phyloP scores from a whole-genome alignment of 2,329 filamentous ascomycete species.

The Coniochaeta sp. region DNA sequence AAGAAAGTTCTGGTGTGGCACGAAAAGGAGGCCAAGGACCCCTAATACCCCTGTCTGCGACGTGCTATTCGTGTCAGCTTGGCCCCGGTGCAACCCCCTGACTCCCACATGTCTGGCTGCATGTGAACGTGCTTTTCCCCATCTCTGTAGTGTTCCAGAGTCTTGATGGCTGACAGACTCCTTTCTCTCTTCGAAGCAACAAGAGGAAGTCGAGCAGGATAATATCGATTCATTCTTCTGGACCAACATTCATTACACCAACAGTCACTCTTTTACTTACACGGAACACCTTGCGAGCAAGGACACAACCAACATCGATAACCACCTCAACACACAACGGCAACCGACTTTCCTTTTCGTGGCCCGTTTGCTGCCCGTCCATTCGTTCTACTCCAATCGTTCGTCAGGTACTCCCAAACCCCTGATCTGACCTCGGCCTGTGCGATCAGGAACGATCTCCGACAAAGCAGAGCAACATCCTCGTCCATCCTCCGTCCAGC shows the following conservation, averaged over 20 bases:
- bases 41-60: neutral
- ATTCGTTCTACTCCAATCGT: slow-evolving; percentile 14
- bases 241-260: too few species aligned
- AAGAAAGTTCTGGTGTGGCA: neutral
- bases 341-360: slow-evolving; percentile 1
- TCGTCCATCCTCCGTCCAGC: too few species aligned
- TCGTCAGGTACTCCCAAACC: slow-evolving; percentile 15
- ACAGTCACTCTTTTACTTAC: slow-evolving; percentile 2
- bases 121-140: too few species aligned
- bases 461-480: slow-evolving; percentile 4
- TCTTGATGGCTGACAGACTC: neutral
- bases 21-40: too few species aligned
- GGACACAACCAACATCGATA: neutral
- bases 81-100: slow-evolving; percentile 1
- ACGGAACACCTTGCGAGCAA: neutral
- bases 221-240: neutral
- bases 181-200: neutral
- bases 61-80: slow-evolving; percentile 2
- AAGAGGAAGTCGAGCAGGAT: neutral
- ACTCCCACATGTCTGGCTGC: slow-evolving; percentile 2
- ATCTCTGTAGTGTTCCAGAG: too few species aligned
- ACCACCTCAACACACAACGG: neutral
- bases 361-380: slow-evolving; percentile 7
- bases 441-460: slow-evolving; percentile 2
- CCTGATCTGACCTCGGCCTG: slow-evolving; percentile 17